Conservation (phyloP, 441 rosid species). For the Populus hybrid region DNA sequence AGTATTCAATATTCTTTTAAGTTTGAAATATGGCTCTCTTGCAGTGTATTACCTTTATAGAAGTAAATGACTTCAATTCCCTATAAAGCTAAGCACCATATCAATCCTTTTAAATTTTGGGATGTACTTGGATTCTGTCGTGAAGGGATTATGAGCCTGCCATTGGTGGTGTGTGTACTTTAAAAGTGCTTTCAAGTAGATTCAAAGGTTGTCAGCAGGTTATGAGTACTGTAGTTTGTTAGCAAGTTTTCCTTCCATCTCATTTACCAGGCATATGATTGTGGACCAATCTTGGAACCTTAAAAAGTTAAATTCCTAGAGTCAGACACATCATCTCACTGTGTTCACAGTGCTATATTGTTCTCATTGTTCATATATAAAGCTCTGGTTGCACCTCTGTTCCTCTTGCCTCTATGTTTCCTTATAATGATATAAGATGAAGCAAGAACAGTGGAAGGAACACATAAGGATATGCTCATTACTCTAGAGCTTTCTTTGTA, state of each 20-base stretch:
- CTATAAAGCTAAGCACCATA: neutral
- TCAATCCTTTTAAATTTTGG: neutral
- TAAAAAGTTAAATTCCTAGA: neutral
- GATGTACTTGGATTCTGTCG: neutral
- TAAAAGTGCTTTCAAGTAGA: neutral
- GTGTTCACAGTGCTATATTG: neutral
- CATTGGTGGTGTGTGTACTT: neutral
- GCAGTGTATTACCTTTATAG: neutral
- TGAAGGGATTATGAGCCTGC: neutral
- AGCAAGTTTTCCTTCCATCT: neutral
- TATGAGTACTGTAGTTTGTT: neutral
- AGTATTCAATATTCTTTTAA: neutral
- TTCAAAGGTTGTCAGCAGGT: neutral
- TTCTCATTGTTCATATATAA: neutral
- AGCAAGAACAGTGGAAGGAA: too few species aligned
- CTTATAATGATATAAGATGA: neutral
- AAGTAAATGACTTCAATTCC: neutral
- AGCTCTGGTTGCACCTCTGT: neutral
- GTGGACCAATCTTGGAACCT: neutral
- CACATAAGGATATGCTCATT: too few species aligned
- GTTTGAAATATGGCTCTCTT: neutral
- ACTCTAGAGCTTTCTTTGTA: too few species aligned
- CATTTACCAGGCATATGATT: neutral
- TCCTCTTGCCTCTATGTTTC: neutral
- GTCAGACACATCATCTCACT: neutral